These are phyloP conservation scores for Daldinia childiae DNA, from an alignment of 495 filamentous ascomycete species.

Conservation along the genomic window DNA sequence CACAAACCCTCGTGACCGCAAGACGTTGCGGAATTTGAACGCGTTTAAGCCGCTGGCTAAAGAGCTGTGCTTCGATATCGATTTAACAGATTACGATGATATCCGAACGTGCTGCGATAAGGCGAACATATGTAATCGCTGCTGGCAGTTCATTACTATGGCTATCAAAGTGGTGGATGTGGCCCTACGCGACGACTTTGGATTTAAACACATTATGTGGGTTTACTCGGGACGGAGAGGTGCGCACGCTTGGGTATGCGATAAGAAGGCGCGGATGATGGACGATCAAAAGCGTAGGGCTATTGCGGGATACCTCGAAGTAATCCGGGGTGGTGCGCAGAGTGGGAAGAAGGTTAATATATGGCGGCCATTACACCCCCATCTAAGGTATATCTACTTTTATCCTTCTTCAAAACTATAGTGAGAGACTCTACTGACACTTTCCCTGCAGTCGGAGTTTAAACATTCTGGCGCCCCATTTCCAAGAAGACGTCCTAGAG, in stretches of 20 bases:
- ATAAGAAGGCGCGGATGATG: conserved; percentile 81
- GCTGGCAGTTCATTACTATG: conserved; percentile 97
- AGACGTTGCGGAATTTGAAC: conserved; percentile 77
- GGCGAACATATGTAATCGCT: conserved; percentile 91
- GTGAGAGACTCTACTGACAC: conserved; percentile 12
- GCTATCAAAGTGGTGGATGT: conserved; percentile 92
- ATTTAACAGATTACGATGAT: conserved; percentile 98
- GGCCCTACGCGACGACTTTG: conserved; percentile 90
- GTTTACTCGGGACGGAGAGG: conserved; percentile 97
- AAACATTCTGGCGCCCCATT: conserved; percentile 71
- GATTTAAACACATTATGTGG: conserved; percentile 96
- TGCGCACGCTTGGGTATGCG: conserved; percentile 98
- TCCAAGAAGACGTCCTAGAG: conserved; percentile 79
- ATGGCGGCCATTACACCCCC: conserved; percentile 87
- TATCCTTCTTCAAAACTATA: not conserved
- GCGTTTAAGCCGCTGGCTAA: conserved; percentile 82
- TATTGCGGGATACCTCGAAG: conserved; percentile 86
- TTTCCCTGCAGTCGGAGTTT: conserved; percentile 72
- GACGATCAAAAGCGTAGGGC: conserved; percentile 85
- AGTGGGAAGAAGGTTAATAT: conserved; percentile 89
- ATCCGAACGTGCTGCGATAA: conserved; percentile 94
- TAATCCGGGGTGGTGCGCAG: conserved; percentile 82
- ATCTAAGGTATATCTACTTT: conserved; percentile 67
- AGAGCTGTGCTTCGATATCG: conserved; percentile 98
- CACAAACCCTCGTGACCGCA: conserved; percentile 92